phyloP scores from a whole-genome alignment of 441 rosid genomes.

The Bruguiera hainesii region DNA sequence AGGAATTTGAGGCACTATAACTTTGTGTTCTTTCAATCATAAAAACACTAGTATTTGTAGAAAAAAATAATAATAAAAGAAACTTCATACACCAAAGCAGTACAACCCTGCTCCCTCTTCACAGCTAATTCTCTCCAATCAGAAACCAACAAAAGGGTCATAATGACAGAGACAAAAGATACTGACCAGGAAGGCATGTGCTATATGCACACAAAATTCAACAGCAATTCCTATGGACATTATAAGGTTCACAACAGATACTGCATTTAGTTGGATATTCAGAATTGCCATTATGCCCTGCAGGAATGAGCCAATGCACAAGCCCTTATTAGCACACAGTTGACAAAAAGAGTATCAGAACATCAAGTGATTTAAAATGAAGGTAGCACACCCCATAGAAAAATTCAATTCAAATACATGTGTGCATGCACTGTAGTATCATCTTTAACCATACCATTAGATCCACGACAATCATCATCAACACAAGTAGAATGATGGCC shows the following conservation, averaged over 20 bases:
- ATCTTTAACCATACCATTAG: slow-evolving; percentile 54
- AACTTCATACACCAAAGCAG: no score
- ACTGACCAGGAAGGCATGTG: slow-evolving; percentile 84
- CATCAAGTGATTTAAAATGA: slow-evolving; percentile 3
- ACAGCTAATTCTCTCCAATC: no score
- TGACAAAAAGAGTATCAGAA: background rate
- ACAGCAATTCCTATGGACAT: slow-evolving; percentile 94
- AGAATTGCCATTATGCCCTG: slow-evolving; percentile 94
- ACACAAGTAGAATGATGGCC: slow-evolving; percentile 68
- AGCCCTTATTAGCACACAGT: background rate
- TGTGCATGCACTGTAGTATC: background rate
- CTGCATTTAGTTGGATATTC: slow-evolving; percentile 80
- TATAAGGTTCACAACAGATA: slow-evolving; percentile 85
- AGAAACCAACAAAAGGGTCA: background rate
- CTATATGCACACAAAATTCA: slow-evolving; percentile 92
- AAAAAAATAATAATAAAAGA: no score
- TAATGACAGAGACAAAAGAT: background rate
- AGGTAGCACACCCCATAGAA: background rate
- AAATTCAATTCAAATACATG: slow-evolving; percentile 7
- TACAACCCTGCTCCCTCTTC: no score
- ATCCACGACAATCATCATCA: slow-evolving; percentile 80
- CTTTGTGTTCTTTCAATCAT: no score
- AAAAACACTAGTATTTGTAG: no score
- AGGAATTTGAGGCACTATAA: no score
- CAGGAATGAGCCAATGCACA: slow-evolving; percentile 15